These are phyloP conservation scores for Hansenula lynferdii DNA, from an alignment of 1,139 yeast species.

Conservation along the genomic window DNA sequence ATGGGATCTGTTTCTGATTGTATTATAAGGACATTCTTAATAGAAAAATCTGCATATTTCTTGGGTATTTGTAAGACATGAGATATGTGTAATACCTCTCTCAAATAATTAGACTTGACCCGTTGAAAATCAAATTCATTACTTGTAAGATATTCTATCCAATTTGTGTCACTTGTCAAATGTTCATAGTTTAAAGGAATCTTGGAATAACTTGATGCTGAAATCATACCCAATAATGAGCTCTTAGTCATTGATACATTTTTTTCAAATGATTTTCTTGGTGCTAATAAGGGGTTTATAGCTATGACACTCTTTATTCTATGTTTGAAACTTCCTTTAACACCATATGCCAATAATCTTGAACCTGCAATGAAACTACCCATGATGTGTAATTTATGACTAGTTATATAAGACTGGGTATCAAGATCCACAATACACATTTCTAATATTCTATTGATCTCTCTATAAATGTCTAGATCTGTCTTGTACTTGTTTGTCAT, in stretches of 20 bases:
- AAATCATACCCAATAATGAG: not conserved
- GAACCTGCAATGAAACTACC: conserved; percentile 12
- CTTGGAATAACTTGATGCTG: conserved; percentile 5
- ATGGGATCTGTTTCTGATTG: conserved; percentile 13
- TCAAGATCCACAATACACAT: conserved; percentile 17
- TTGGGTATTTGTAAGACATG: conserved; percentile 3
- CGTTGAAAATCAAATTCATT: conserved; percentile 2
- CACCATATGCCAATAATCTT: conserved; percentile 12
- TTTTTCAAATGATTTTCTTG: conserved; percentile 2
- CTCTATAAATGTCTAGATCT: conserved; percentile 4
- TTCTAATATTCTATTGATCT: conserved; percentile 12
- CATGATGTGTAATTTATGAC: conserved; percentile 11
- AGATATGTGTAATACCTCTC: conserved; percentile 5
- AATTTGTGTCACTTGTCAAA: conserved; percentile 9
- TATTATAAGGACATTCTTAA: conserved; percentile 11
- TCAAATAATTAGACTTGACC: conserved; percentile 6
- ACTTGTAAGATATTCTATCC: conserved; percentile 7
- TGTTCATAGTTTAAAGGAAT: conserved; percentile 2
- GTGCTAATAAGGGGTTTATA: conserved; percentile 13
- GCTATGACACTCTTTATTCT: conserved; percentile 12
- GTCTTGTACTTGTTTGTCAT: not conserved
- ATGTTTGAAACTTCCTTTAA: conserved; percentile 12
- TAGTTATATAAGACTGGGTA: not conserved
- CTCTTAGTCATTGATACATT: not conserved
- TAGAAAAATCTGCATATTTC: conserved; percentile 5